Percentiles rank a stretch among this genome's conserved stretches.
Evolutionary conservation across 768 basidiomycete species (phyloP).

Genomic region (Dioszegia crocea): DNA sequence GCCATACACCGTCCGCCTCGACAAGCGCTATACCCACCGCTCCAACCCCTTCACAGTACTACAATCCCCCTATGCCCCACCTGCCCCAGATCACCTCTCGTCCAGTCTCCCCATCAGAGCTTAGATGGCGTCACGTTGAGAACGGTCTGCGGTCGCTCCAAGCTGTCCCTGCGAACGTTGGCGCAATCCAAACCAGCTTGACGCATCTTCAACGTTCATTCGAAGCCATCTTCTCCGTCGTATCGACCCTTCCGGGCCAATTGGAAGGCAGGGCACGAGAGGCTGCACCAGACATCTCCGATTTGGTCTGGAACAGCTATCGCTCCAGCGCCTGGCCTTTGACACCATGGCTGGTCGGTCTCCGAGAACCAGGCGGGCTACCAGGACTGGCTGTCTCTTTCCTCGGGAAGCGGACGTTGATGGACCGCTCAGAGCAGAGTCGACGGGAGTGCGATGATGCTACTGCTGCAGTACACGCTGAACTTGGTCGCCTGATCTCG

Average conservation of each 20-base stretch:
- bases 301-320: constrained; percentile 32
- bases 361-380: constrained; percentile 35
- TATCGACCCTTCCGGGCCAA: neutral
- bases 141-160: constrained; percentile 16
- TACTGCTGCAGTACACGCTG: constrained; percentile 11
- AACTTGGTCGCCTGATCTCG: constrained; percentile 25
- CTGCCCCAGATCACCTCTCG: neutral
- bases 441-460: constrained; percentile 26
- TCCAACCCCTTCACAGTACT: constrained; percentile 6
- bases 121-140: constrained; percentile 25
- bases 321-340: constrained; percentile 40
- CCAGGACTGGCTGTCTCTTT: constrained; percentile 31
- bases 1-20: constrained; percentile 6
- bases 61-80: constrained; percentile 8
- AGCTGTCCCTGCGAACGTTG: constrained; percentile 14
- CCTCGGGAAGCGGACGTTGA: constrained; percentile 28
- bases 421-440: constrained; percentile 20
- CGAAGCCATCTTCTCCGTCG: constrained; percentile 7
- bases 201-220: constrained; percentile 8
- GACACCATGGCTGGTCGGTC: constrained; percentile 43
- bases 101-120: neutral
- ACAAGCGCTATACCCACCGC: constrained; percentile 7
- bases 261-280: neutral
- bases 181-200: constrained; percentile 12
- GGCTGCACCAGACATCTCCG: constrained; percentile 16